A percentile compares a stretch with the other conserved stretches of the same genome.
Evolutionary conservation across 163 green algal genomes (phyloP).

Genomic region (Scenedesmus sp.): DNA sequence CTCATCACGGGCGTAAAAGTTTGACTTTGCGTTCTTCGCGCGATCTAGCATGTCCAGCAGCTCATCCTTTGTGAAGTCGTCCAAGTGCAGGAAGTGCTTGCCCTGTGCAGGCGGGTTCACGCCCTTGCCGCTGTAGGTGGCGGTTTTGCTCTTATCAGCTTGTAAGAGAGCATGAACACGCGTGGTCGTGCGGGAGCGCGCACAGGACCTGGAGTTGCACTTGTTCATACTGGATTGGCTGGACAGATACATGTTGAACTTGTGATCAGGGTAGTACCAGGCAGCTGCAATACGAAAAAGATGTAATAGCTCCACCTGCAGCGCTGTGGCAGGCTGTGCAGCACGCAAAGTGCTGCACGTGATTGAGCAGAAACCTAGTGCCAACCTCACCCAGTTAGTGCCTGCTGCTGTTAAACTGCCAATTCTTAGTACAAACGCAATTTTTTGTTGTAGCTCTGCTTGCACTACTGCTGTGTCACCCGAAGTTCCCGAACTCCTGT

Average conservation of each 20-base stretch:
- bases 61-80: constrained; percentile 94
- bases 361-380: constrained; percentile 11
- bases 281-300: background rate
- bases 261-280: background rate
- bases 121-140: constrained; percentile 27
- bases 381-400: background rate
- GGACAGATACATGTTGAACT: background rate
- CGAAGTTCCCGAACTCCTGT: background rate
- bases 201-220: constrained; percentile 1
- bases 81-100: constrained; percentile 92
- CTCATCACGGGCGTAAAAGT: constrained; percentile 81
- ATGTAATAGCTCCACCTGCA: background rate
- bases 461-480: background rate
- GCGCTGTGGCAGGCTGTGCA: background rate
- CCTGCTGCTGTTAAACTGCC: background rate
- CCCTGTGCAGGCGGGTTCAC: constrained; percentile 45
- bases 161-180: background rate
- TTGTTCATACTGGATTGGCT: background rate
- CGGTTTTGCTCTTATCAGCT: background rate
- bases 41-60: constrained; percentile 87
- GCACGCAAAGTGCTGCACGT: background rate
- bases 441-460: background rate
- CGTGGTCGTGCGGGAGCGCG: background rate
- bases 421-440: too few relatives aligned
- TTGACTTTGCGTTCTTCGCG: constrained; percentile 83